Conservation (phyloP, 345 rosid species). For the Brassica rapa region DNA sequence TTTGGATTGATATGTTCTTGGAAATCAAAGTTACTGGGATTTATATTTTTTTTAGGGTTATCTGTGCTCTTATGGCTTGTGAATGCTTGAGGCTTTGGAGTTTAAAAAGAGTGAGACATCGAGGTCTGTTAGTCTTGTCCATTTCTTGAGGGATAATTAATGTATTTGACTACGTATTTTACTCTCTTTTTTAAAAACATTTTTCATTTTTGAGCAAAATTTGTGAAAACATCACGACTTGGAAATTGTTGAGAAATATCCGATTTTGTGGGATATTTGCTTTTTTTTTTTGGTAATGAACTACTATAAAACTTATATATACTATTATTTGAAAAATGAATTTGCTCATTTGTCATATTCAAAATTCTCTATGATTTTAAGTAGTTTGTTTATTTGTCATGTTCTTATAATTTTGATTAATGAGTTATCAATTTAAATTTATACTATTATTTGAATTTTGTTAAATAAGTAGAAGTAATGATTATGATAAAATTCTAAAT, state of each 20-base stretch:
- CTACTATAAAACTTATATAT: background rate
- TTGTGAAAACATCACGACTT: conserved; percentile 23
- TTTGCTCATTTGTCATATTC: no score
- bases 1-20: conserved; percentile 25
- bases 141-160: conserved; percentile 36
- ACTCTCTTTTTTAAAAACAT: background rate
- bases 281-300: background rate
- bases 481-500: no score
- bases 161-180: conserved; percentile 32
- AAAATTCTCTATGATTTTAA: no score
- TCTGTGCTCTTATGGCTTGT: background rate
- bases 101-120: conserved; percentile 31
- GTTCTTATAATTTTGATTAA: no score
- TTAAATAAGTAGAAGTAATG: no score
- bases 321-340: no score
- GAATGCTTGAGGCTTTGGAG: conserved; percentile 13
- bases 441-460: no score
- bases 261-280: conserved; percentile 21
- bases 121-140: conserved; percentile 32
- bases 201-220: background rate
- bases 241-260: conserved; percentile 29
- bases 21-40: background rate
- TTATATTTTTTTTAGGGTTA: background rate
- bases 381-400: no score
- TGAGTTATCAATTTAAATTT: no score